These are phyloP conservation scores for Aureobasidium mangrovei DNA, from an alignment of 2,329 filamentous ascomycete genomes.

Conservation along the genomic window DNA sequence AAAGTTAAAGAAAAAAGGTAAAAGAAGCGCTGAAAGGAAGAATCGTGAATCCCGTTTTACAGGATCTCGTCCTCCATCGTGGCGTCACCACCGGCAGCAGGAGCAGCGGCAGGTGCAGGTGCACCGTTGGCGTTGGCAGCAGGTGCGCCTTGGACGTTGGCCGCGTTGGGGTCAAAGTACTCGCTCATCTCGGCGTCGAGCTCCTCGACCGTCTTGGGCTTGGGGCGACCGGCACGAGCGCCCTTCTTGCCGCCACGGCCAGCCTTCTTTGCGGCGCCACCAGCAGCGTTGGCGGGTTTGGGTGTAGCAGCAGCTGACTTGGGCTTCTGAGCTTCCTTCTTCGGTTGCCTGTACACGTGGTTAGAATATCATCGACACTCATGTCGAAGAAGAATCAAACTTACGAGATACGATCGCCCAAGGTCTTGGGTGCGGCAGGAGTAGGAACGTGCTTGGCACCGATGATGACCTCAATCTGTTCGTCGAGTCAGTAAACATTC, in stretches of 20 bases:
- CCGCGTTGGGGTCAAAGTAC: constrained; percentile 59
- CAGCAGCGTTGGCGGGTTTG: constrained; percentile 58
- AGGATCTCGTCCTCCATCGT: constrained; percentile 49
- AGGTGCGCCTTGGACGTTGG: constrained; percentile 31
- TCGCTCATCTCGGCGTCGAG: constrained; percentile 96
- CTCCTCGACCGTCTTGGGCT: constrained; percentile 84
- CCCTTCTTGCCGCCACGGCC: constrained; percentile 45
- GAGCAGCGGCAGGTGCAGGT: constrained; percentile 34
- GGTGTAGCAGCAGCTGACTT: constrained; percentile 23
- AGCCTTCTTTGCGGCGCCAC: constrained; percentile 47
- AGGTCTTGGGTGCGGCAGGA: constrained; percentile 59
- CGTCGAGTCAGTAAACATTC: constrained; percentile 13
- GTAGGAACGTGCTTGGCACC: constrained; percentile 64
- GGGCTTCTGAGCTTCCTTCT: constrained; percentile 22
- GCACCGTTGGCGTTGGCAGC: constrained; percentile 38
- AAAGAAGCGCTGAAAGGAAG: neutral
- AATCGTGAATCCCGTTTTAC: constrained; percentile 25
- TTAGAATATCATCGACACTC: constrained; percentile 17
- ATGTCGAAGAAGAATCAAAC: constrained; percentile 26
- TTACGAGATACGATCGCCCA: constrained; percentile 78
- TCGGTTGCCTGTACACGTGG: constrained; percentile 22
- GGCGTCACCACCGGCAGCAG: constrained; percentile 42
- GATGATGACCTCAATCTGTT: constrained; percentile 80
- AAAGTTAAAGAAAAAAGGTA: neutral
- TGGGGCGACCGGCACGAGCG: constrained; percentile 58